phyloP scores from a whole-genome alignment of 2,329 filamentous ascomycete species.

The Reticulascus tulasneorum region DNA sequence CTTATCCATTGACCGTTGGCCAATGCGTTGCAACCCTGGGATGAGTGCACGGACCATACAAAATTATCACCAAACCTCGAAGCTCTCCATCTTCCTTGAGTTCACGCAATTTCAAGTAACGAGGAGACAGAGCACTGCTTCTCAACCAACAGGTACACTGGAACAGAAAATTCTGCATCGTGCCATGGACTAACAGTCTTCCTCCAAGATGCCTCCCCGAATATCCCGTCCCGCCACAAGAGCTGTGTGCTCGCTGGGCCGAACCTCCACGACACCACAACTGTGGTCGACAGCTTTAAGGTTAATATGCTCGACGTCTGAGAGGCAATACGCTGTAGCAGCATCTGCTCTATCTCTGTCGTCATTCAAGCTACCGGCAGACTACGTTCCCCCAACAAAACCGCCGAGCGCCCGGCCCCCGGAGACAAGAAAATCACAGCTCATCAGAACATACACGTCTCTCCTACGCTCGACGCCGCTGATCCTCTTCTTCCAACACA shows the following conservation, averaged over 20 bases:
- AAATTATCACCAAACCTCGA: constrained; percentile 12
- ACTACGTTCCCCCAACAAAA: constrained; percentile 64
- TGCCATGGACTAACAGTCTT: neutral
- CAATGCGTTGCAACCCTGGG: neutral
- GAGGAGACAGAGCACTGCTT: constrained; percentile 6
- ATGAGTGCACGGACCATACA: constrained; percentile 7
- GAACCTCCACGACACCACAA: constrained; percentile 8
- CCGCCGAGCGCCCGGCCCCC: constrained; percentile 84
- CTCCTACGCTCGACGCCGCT: constrained; percentile 80
- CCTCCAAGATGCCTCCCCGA: constrained; percentile 12
- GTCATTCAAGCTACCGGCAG: constrained; percentile 33
- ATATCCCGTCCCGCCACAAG: constrained; percentile 12
- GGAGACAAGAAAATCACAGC: constrained; percentile 85
- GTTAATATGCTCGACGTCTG: constrained; percentile 21
- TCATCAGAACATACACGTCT: constrained; percentile 81
- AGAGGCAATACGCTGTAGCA: constrained; percentile 19
- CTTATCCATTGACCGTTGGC: too few species aligned
- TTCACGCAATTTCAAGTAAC: constrained; percentile 3
- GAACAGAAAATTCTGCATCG: neutral
- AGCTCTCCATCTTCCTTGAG: constrained; percentile 13
- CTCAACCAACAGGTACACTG: constrained; percentile 7
- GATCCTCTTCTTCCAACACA: constrained; percentile 76
- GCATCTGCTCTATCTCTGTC: constrained; percentile 18
- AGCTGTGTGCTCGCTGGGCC: constrained; percentile 12
- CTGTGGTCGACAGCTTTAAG: constrained; percentile 6